These are phyloP conservation scores for Ophiocordyceps australis DNA, from an alignment of 2,329 filamentous ascomycete species.

Conservation along the genomic window DNA sequence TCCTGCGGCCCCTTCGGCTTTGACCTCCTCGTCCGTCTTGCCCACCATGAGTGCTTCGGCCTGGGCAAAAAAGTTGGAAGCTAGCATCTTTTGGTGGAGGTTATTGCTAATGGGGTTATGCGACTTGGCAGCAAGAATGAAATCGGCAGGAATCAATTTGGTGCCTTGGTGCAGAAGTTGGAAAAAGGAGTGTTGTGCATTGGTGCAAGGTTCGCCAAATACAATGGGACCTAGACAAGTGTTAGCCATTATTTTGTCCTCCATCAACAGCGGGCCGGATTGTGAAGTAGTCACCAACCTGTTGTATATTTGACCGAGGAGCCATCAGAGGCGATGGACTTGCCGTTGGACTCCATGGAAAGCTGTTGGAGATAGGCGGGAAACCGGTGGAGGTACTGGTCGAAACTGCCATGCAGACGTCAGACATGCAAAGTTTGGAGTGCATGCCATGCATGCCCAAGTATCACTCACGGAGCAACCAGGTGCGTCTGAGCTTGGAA, in stretches of 20 bases:
- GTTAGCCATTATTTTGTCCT: not conserved
- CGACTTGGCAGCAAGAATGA: conserved; percentile 88
- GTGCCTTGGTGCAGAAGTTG: conserved; percentile 98
- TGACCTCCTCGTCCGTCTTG: conserved; percentile 67
- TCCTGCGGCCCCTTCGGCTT: conserved; percentile 54
- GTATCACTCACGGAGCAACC: conserved; percentile 61
- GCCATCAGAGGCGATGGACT: conserved; percentile 80
- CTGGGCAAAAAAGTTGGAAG: conserved; percentile 82
- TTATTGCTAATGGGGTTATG: conserved; percentile 91
- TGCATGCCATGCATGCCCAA: too few relatives aligned
- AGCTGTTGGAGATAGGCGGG: conserved; percentile 97
- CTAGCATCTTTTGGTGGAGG: conserved; percentile 92
- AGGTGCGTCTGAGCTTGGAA: conserved; percentile 96
- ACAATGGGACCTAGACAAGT: conserved; percentile 50
- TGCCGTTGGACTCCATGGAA: conserved; percentile 99
- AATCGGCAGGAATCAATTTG: conserved; percentile 95
- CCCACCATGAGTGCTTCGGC: conserved; percentile 82
- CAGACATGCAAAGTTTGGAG: not conserved
- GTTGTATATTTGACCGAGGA: conserved; percentile 95
- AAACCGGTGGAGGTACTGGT: conserved; percentile 98
- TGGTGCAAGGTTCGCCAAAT: conserved; percentile 96
- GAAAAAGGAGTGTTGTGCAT: conserved; percentile 99
- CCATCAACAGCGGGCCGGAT: too few relatives aligned
- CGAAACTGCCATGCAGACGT: conserved; percentile 43
- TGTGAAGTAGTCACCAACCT: conserved; percentile 18